phyloP scores from a whole-genome alignment of 768 basidiomycete genomes.

The Suillus spraguei region DNA sequence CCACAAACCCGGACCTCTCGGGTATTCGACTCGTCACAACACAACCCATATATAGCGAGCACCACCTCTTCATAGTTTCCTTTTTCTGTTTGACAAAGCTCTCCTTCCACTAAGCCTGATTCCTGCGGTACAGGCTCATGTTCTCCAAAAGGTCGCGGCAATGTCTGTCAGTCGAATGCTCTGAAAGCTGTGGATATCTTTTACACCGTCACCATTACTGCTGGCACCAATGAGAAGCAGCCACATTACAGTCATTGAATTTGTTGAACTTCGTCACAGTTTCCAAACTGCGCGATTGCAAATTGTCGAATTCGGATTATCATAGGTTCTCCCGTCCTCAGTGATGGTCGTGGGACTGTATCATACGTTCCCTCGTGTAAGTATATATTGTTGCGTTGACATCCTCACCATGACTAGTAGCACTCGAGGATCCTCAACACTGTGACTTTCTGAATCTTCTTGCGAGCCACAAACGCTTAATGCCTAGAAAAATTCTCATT shows the following conservation, averaged over 20 bases:
- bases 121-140: too few relatives aligned
- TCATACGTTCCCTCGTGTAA: background rate
- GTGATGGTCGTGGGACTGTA: slow-evolving; percentile 3
- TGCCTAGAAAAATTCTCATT: slow-evolving; percentile 59
- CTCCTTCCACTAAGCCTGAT: too few relatives aligned
- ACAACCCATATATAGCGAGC: too few relatives aligned
- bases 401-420: background rate
- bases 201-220: too few relatives aligned
- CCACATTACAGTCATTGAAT: too few relatives aligned
- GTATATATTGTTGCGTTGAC: background rate
- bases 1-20: too few relatives aligned
- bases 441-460: background rate
- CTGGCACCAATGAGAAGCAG: too few relatives aligned
- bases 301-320: background rate
- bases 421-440: background rate
- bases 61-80: too few relatives aligned
- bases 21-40: too few relatives aligned
- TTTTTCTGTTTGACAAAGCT: too few relatives aligned
- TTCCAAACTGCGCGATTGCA: background rate
- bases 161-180: background rate
- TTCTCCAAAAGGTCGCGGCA: too few relatives aligned
- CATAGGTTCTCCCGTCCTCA: background rate
- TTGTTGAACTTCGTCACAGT: background rate
- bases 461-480: slow-evolving; percentile 19
- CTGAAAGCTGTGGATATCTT: background rate